These are phyloP conservation scores for Houttuynia cordata DNA, from an alignment of 164 flowering plant genomes.

Conservation along the genomic window DNA sequence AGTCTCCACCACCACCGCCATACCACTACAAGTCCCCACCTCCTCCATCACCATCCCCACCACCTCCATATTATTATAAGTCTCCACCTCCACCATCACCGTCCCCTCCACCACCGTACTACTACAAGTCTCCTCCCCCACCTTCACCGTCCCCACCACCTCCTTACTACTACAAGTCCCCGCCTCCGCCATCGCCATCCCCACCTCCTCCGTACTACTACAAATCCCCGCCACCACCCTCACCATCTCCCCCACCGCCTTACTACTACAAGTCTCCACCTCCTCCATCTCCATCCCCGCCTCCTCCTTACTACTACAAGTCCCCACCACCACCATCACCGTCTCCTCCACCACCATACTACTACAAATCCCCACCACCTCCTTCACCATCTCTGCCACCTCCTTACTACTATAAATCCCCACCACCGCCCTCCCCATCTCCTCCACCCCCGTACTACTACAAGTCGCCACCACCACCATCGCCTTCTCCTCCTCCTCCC, in stretches of 20 bases:
- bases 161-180: too few species aligned
- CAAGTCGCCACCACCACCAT: constrained; percentile 23
- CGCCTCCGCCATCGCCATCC: too few species aligned
- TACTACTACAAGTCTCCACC: constrained; percentile 36
- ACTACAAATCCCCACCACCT: constrained; percentile 28
- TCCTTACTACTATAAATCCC: constrained; percentile 33
- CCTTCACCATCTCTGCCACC: constrained; percentile 13
- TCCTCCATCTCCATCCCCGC: constrained; percentile 9
- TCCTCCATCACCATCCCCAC: too few species aligned
- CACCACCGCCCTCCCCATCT: constrained; percentile 20
- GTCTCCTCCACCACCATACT: constrained; percentile 23
- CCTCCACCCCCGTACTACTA: constrained; percentile 28
- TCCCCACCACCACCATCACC: constrained; percentile 25
- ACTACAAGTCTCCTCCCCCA: too few species aligned
- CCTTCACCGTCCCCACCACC: too few species aligned
- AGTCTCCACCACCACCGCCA: too few species aligned
- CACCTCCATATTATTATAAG: too few species aligned
- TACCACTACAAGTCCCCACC: too few species aligned
- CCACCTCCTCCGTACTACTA: too few species aligned
- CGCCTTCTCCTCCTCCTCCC: constrained; percentile 9
- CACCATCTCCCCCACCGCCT: constrained; percentile 13
- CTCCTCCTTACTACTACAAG: constrained; percentile 16
- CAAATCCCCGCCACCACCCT: too few species aligned
- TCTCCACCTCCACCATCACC: too few species aligned
- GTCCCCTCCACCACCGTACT: too few species aligned